Conservation (phyloP, 2,329 filamentous ascomycete genomes). For the Raffaelea arxii region DNA sequence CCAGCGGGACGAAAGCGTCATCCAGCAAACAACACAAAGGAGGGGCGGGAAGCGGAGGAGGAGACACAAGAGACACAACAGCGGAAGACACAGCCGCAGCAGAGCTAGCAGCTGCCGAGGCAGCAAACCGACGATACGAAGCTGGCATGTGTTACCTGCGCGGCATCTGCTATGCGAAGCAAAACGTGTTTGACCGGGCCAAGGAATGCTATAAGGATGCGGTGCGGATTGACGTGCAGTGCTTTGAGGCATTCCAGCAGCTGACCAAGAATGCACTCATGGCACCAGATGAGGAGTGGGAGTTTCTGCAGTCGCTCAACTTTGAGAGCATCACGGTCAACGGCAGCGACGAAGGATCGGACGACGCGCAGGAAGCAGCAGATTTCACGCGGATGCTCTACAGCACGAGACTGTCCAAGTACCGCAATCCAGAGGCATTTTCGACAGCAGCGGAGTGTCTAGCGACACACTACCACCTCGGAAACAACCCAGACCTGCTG, state of each 20-base stretch:
- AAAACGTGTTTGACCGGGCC: constrained; percentile 92
- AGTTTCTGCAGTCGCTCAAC: constrained; percentile 78
- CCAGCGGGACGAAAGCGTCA: too few species aligned
- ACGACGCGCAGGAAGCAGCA: constrained; percentile 69
- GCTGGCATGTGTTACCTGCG: constrained; percentile 95
- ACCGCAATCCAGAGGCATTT: constrained; percentile 76
- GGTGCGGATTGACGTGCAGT: constrained; percentile 92
- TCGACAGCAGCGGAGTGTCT: constrained; percentile 80
- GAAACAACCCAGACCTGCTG: constrained; percentile 78
- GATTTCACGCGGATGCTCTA: constrained; percentile 96
- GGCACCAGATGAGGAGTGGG: constrained; percentile 80
- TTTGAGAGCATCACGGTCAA: constrained; percentile 71
- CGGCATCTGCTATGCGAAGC: constrained; percentile 89
- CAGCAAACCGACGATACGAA: constrained; percentile 67
- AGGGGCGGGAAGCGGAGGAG: constrained; percentile 18
- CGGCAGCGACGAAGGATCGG: constrained; percentile 34
- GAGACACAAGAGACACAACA: constrained; percentile 15
- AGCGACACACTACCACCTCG: constrained; percentile 85
- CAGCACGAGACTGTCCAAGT: constrained; percentile 90
- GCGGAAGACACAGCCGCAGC: constrained; percentile 6
- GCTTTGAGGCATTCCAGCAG: constrained; percentile 96
- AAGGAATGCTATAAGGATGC: constrained; percentile 99
- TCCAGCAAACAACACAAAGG: too few species aligned
- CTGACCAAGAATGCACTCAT: constrained; percentile 94
- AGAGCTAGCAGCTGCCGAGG: constrained; percentile 9